A percentile compares a stretch with the other conserved stretches of the same genome.
phyloP scores from a whole-genome alignment of 164 flowering plant genomes.

The Annona squamosa region DNA sequence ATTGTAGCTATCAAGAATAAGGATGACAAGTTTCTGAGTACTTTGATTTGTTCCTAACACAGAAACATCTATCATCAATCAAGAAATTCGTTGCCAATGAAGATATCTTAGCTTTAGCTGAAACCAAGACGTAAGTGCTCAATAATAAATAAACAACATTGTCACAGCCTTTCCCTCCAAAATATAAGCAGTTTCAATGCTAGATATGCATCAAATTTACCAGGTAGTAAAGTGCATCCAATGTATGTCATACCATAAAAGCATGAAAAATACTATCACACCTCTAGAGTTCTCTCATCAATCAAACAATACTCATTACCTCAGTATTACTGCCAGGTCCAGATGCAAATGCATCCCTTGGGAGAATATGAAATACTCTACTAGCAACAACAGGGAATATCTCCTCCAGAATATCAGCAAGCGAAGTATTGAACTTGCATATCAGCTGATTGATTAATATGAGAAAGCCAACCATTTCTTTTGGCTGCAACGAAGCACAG shows the following conservation, averaged over 20 bases:
- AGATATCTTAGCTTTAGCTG: too few relatives aligned
- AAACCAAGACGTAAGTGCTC: too few relatives aligned
- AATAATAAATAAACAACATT: too few relatives aligned
- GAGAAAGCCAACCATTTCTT: conserved; percentile 75
- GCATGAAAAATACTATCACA: not conserved
- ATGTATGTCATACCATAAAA: not conserved
- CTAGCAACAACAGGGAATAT: conserved; percentile 80
- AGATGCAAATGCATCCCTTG: conserved; percentile 51
- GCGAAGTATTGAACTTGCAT: conserved; percentile 63
- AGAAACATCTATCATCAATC: too few relatives aligned
- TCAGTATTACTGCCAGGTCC: conserved; percentile 89
- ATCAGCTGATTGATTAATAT: conserved; percentile 87
- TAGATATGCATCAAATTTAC: not conserved
- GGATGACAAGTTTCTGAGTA: too few relatives aligned
- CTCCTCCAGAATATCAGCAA: conserved; percentile 68
- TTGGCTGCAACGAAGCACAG: conserved; percentile 54
- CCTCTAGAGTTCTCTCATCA: not conserved
- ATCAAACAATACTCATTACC: conserved; percentile 34
- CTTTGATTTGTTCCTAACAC: too few relatives aligned
- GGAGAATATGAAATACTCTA: conserved; percentile 62
- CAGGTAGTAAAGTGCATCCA: not conserved
- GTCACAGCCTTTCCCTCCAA: too few relatives aligned
- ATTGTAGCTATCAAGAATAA: too few relatives aligned
- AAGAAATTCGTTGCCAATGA: too few relatives aligned
- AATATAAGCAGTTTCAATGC: not conserved